Percentiles rank a stretch among this genome's conserved stretches.
Conservation (phyloP, 345 rosid species). For the Citrus cavaleriei region DNA sequence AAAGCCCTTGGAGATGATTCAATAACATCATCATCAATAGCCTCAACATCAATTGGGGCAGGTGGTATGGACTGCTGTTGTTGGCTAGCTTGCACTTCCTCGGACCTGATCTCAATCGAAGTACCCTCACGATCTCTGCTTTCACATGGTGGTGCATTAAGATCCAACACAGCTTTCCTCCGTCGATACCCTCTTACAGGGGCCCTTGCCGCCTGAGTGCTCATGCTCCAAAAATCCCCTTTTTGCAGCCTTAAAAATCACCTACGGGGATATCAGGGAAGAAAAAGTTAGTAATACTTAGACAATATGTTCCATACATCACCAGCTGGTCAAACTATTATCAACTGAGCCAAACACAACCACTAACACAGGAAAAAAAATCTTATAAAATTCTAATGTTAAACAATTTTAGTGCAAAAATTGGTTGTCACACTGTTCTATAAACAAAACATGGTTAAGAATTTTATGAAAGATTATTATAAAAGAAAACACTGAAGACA, state of each 20-base stretch:
- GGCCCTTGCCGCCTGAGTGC: conserved; percentile 36
- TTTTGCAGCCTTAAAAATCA: background rate
- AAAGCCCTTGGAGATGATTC: conserved; percentile 75
- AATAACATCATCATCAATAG: conserved; percentile 75
- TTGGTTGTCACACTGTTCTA: background rate
- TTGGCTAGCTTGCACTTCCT: conserved; percentile 19
- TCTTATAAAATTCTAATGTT: background rate
- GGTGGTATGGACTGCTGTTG: conserved; percentile 27
- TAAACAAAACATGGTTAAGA: background rate
- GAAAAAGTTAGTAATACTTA: background rate
- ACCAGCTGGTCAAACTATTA: too few relatives aligned
- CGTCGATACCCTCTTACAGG: conserved; percentile 47
- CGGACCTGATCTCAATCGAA: conserved; percentile 33
- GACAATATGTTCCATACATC: too few relatives aligned
- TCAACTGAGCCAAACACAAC: too few relatives aligned
- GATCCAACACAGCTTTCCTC: conserved; percentile 46
- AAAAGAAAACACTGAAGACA: background rate
- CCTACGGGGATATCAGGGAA: background rate
- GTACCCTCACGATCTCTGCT: conserved; percentile 53
- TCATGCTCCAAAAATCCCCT: conserved; percentile 31
- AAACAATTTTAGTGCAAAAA: background rate
- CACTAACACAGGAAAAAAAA: too few relatives aligned
- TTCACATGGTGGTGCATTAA: conserved; percentile 53
- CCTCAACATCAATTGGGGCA: conserved; percentile 64
- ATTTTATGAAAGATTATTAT: too few relatives aligned